Base-by-base conservation (phyloP, 2,329 filamentous ascomycete genomes). In the Alternaria brassicae region DNA sequence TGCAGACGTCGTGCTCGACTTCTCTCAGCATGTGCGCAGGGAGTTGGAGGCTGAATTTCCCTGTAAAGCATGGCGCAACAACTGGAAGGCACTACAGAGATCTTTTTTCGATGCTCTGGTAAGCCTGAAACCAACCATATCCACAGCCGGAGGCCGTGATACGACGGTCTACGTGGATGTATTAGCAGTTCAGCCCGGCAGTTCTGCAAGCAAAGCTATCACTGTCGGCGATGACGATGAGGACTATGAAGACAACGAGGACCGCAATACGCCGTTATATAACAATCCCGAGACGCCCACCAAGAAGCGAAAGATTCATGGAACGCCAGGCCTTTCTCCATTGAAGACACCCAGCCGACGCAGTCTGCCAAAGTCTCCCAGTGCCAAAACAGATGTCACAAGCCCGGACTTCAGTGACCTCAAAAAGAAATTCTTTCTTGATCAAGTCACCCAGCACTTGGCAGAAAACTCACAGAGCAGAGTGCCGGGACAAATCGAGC, bases 1-100 rank as follows among this genome's bases (percentile, higher is more conserved):
- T 0, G 83, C 84, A 19, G 83, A 84, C 2, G 85, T 86, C 10
- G 73, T 94, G 81, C 12, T 79, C 79, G 0, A 39, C 12, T 88
- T 94, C 60, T 83, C 85, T 0, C 77, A 81, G 0, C 71, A 80
- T 0, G 81, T 92, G 1, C 80, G 83, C 4, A 77, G 80, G 0
- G 80, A 87, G 1, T 77, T 91, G 6, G 80, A 84, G 19, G 83
- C 87, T 7, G 82, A 83, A 0, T 72, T 72, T 1, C 69, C 73
- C 0, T 59, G 72, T 3, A 79, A 79, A n/a, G 59, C 72, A 0
- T 80, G 86, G 56, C 76, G 79, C 7, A 80, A 78, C 12, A 58
- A 68, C 0, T 85, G 82, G 80, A 72, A 72, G 1, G 60, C 72
- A 0, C 73, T 86, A 0, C 82, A 86, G 0, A 75, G 81, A 0